phyloP scores from a whole-genome alignment of 2,329 filamentous ascomycete species.

The Pseudocercospora cruenta region DNA sequence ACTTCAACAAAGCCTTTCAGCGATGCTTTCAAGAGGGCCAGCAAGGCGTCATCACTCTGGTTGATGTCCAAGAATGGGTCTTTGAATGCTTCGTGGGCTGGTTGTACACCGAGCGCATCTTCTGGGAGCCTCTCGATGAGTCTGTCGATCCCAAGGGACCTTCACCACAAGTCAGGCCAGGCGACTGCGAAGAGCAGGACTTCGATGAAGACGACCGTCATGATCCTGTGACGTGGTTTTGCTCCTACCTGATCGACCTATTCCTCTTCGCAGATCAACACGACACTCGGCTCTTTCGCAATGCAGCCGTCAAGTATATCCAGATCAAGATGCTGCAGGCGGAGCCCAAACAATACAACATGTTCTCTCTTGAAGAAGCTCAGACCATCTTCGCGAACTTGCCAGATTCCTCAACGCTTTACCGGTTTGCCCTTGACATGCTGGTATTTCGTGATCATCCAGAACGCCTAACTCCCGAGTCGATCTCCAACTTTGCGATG shows the following conservation, averaged over 20 bases:
- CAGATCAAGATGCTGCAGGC: not conserved
- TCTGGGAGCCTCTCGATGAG: not conserved
- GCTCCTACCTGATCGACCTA: not conserved
- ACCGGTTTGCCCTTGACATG: too few species aligned
- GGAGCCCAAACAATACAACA: not conserved
- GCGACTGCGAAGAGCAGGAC: not conserved
- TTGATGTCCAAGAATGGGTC: not conserved
- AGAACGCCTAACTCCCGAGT: too few species aligned
- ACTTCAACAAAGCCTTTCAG: not conserved
- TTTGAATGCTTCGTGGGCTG: not conserved
- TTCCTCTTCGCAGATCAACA: slow-evolving; percentile 10
- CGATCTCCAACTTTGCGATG: too few species aligned
- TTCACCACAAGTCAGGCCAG: not conserved
- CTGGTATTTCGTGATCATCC: too few species aligned
- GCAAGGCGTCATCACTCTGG: not conserved
- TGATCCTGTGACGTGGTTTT: not conserved
- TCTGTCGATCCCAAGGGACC: not conserved
- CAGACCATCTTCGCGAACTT: too few species aligned
- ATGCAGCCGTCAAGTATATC: not conserved
- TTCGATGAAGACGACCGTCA: not conserved
- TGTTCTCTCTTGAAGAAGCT: too few species aligned
- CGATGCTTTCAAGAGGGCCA: not conserved
- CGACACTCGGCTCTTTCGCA: not conserved
- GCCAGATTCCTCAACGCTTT: too few species aligned
- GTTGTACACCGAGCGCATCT: not conserved